Evolutionary conservation across 2,329 filamentous ascomycete genomes (phyloP).

Genomic region (Sporothrix phasma): DNA sequence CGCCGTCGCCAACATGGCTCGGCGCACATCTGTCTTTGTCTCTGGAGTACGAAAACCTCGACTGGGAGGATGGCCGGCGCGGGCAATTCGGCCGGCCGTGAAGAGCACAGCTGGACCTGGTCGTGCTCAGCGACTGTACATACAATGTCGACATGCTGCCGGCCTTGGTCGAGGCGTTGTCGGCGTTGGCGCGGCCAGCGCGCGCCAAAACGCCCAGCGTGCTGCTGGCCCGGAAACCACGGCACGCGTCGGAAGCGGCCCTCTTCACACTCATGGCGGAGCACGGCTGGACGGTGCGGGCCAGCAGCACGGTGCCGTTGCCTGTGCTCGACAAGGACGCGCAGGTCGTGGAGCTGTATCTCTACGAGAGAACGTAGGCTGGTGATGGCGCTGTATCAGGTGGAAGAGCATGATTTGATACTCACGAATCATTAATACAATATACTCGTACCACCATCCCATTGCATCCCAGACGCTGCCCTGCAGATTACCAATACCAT

Average conservation of each 20-base stretch:
- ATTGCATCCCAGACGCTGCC: no score
- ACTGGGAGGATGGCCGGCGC: constrained; percentile 43
- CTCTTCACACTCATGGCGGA: constrained; percentile 39
- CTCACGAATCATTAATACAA: background rate
- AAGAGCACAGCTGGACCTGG: constrained; percentile 34
- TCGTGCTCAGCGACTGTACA: constrained; percentile 50
- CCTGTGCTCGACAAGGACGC: constrained; percentile 36
- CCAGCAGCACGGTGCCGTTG: constrained; percentile 35
- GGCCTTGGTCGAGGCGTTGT: constrained; percentile 43
- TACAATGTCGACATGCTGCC: constrained; percentile 50
- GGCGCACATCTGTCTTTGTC: constrained; percentile 12
- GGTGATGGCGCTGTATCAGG: background rate
- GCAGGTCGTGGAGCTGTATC: constrained; percentile 42
- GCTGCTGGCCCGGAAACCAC: constrained; percentile 45
- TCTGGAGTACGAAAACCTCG: constrained; percentile 44
- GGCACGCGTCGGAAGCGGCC: constrained; percentile 42
- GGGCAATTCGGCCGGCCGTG: constrained; percentile 36
- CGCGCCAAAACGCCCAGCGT: constrained; percentile 24
- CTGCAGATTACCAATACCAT: background rate
- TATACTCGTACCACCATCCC: background rate
- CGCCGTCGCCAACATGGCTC: constrained; percentile 37
- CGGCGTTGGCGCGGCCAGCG: constrained; percentile 34
- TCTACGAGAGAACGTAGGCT: constrained; percentile 32
- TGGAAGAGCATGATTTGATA: background rate
- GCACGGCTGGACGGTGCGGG: constrained; percentile 35